phyloP scores from a whole-genome alignment of 2,329 filamentous ascomycete genomes.

The Verticillium nubilum region DNA sequence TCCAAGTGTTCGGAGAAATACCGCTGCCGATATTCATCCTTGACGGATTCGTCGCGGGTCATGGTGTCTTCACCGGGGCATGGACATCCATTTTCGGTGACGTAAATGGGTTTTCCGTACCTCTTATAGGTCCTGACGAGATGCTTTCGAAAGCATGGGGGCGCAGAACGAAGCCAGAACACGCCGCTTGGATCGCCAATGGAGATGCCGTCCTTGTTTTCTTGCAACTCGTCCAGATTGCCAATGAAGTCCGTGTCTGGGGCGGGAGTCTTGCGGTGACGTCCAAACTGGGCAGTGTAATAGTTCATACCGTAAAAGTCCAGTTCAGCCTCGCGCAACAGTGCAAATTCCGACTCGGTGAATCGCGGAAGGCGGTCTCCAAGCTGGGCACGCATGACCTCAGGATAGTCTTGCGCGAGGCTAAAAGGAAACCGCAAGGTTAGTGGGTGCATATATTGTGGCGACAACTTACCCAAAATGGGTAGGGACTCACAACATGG shows the following conservation, averaged over 20 bases:
- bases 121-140: slow-evolving; percentile 72
- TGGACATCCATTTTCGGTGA: slow-evolving; percentile 86
- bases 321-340: slow-evolving; percentile 55
- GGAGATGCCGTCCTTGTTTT: slow-evolving; percentile 65
- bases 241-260: slow-evolving; percentile 65
- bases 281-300: slow-evolving; percentile 85
- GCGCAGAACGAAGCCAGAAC: slow-evolving; percentile 72
- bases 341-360: slow-evolving; percentile 62
- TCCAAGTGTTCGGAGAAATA: slow-evolving; percentile 75
- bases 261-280: slow-evolving; percentile 58
- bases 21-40: slow-evolving; percentile 75
- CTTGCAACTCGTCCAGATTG: slow-evolving; percentile 67
- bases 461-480: neutral
- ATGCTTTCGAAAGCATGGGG: slow-evolving; percentile 71
- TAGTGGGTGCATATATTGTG: neutral
- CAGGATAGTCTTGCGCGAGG: slow-evolving; percentile 70
- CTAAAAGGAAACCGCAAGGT: neutral
- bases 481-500: slow-evolving; percentile 51
- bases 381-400: slow-evolving; percentile 76
- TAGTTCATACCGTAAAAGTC: slow-evolving; percentile 96
- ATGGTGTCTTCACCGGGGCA: slow-evolving; percentile 74
- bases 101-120: slow-evolving; percentile 71
- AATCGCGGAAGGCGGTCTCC: slow-evolving; percentile 71
- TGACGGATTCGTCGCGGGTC: slow-evolving; percentile 49
- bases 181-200: slow-evolving; percentile 81